Evolutionary conservation across 495 filamentous ascomycete species (phyloP).

Genomic region (Podospora conica): DNA sequence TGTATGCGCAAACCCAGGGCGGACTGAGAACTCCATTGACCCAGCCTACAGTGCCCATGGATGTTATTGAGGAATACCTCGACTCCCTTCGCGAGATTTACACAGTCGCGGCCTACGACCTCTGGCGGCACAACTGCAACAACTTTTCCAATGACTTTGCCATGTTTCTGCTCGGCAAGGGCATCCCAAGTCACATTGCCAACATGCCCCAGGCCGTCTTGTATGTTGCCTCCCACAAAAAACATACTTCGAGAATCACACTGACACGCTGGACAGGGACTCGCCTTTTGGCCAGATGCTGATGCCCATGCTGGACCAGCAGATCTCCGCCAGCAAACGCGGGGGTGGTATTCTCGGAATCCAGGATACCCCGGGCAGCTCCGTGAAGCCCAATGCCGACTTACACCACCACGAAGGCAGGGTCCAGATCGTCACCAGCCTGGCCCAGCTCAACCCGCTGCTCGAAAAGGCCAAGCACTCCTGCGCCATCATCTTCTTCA

Average conservation of each 20-base stretch:
- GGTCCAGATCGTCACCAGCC: slow-evolving; percentile 33
- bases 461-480: slow-evolving; percentile 53
- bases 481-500: slow-evolving; percentile 88
- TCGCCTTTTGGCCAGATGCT: slow-evolving; percentile 92
- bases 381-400: slow-evolving; percentile 30
- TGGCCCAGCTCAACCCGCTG: slow-evolving; percentile 54
- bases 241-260: not conserved
- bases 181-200: slow-evolving; percentile 84
- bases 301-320: slow-evolving; percentile 68
- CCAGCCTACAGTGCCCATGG: slow-evolving; percentile 53
- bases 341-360: slow-evolving; percentile 47
- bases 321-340: slow-evolving; percentile 61
- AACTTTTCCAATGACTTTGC: slow-evolving; percentile 94
- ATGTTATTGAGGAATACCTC: slow-evolving; percentile 84
- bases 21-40: not conserved
- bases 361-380: slow-evolving; percentile 29
- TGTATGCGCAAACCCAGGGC: slow-evolving; percentile 6
- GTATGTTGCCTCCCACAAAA: slow-evolving; percentile 3
- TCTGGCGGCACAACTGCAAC: slow-evolving; percentile 89
- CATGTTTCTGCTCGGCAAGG: slow-evolving; percentile 83
- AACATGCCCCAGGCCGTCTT: slow-evolving; percentile 82
- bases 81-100: slow-evolving; percentile 78
- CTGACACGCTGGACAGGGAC: slow-evolving; percentile 32
- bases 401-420: slow-evolving; percentile 25
- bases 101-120: slow-evolving; percentile 81